Evolutionary conservation across 257 asterid genomes (phyloP).

Genomic region (Nicotiana knightiana): DNA sequence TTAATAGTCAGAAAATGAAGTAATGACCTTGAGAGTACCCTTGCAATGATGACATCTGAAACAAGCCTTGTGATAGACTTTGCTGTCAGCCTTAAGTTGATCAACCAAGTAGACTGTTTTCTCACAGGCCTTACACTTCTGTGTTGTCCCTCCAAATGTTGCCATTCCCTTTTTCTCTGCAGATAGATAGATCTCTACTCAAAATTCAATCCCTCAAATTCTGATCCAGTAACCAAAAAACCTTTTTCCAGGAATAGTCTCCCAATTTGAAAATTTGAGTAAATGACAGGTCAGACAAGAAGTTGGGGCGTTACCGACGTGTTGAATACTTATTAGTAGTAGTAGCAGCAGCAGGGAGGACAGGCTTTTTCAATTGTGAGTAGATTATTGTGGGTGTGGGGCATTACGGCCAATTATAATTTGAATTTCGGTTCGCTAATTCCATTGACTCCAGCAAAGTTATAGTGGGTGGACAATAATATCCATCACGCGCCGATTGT

Average conservation of each 20-base stretch:
- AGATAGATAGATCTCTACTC: background rate
- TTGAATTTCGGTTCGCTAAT: background rate
- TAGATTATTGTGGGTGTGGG: background rate
- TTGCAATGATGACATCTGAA: slow-evolving; percentile 34
- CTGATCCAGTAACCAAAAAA: background rate
- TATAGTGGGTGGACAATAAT: background rate
- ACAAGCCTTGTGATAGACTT: slow-evolving; percentile 28
- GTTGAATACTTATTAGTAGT: slow-evolving; percentile 5
- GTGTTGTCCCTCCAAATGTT: slow-evolving; percentile 28
- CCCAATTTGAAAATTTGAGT: background rate
- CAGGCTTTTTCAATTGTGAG: slow-evolving; percentile 12
- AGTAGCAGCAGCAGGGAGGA: background rate
- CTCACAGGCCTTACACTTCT: slow-evolving; percentile 31
- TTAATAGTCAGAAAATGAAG: background rate
- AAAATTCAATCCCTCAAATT: background rate
- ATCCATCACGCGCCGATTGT: background rate
- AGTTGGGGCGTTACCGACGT: slow-evolving; percentile 18
- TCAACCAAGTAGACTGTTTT: slow-evolving; percentile 33
- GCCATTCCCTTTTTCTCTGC: slow-evolving; percentile 15
- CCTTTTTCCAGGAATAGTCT: background rate
- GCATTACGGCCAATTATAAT: background rate
- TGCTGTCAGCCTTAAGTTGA: slow-evolving; percentile 31
- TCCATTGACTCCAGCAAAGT: background rate
- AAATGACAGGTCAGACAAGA: slow-evolving; percentile 14
- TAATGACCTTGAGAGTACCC: slow-evolving; percentile 31